A percentile compares a stretch with the other conserved stretches of the same genome.
Evolutionary conservation across 371 early-diverging fungal species (phyloP).

Genomic region (Circinella minor): DNA sequence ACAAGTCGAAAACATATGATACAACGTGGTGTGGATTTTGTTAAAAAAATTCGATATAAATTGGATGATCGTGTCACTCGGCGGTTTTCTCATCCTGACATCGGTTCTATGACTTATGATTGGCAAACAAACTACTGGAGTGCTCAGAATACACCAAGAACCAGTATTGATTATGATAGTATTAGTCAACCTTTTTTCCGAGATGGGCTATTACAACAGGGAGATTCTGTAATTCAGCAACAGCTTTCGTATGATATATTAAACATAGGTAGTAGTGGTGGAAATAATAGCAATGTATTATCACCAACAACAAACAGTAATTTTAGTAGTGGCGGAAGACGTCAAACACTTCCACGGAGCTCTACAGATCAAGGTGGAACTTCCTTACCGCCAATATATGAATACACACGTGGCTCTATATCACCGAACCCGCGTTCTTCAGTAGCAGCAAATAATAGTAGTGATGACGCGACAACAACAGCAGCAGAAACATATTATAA

Average conservation of each 20-base stretch:
- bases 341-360: slow-evolving; percentile 8
- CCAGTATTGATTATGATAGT: slow-evolving; percentile 19
- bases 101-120: slow-evolving; percentile 31
- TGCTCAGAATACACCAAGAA: slow-evolving; percentile 20
- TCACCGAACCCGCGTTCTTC: background rate
- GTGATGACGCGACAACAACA: background rate
- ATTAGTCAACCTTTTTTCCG: background rate
- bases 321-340: background rate
- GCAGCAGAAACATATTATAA: slow-evolving; percentile 28
- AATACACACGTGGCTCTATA: slow-evolving; percentile 13
- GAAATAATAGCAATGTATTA: slow-evolving; percentile 4
- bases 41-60: slow-evolving; percentile 58
- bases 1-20: slow-evolving; percentile 49
- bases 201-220: background rate
- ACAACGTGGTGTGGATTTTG: slow-evolving; percentile 57
- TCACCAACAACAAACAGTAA: too few relatives aligned
- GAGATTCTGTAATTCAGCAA: background rate
- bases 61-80: slow-evolving; percentile 45
- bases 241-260: background rate
- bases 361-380: background rate
- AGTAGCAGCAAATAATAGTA: too few relatives aligned
- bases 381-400: slow-evolving; percentile 28
- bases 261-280: background rate
- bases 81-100: slow-evolving; percentile 43
- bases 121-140: slow-evolving; percentile 26